phyloP scores from a whole-genome alignment of 106 monocot genomes.

The Amphibolis antarctica region DNA sequence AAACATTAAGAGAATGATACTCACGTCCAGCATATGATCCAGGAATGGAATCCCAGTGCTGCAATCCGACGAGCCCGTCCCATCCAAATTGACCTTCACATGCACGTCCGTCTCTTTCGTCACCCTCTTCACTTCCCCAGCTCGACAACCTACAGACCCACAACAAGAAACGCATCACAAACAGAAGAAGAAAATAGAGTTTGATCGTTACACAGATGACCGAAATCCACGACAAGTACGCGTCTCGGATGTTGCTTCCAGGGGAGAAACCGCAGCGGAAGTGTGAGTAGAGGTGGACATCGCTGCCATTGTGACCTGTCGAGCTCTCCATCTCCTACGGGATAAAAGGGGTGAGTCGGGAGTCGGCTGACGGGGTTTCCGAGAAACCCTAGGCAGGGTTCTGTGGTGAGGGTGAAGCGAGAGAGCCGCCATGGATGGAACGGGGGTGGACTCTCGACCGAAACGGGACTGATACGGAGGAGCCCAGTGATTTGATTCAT shows the following conservation, averaged over 20 bases:
- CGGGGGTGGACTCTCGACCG: too few relatives aligned
- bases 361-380: not conserved
- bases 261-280: too few relatives aligned
- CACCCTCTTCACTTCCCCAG: conserved; percentile 67
- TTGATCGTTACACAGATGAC: too few relatives aligned
- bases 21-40: conserved; percentile 94
- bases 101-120: conserved; percentile 86
- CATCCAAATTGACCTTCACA: conserved; percentile 71
- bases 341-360: not conserved
- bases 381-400: not conserved
- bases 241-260: too few relatives aligned
- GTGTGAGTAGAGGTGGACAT: too few relatives aligned
- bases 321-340: not conserved
- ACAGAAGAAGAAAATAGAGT: too few relatives aligned
- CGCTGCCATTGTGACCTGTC: too few relatives aligned
- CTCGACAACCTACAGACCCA: conserved; percentile 25
- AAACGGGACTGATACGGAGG: too few relatives aligned
- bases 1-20: not conserved
- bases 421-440: not conserved
- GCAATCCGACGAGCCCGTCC: conserved; percentile 55
- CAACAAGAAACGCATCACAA: not conserved
- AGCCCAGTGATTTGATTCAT: too few relatives aligned
- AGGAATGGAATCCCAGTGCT: conserved; percentile 81
- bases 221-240: too few relatives aligned
- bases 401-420: not conserved